Evolutionary conservation across 768 basidiomycete species (phyloP).

Genomic region (Grammothele lineata): DNA sequence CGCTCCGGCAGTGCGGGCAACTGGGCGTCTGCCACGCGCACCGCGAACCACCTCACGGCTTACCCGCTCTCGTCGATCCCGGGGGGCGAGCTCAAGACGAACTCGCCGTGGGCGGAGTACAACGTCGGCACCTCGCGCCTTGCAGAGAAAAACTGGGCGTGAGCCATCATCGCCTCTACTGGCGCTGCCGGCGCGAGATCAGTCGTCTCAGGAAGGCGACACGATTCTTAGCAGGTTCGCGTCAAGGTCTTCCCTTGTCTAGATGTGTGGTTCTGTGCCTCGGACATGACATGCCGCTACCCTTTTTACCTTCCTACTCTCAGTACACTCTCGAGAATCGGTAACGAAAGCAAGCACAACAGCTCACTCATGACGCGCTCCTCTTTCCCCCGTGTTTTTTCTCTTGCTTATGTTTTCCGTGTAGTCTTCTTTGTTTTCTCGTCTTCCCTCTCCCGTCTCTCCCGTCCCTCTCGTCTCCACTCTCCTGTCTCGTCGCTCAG

Average conservation of each 20-base stretch:
- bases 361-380: background rate
- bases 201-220: background rate
- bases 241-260: too few species aligned
- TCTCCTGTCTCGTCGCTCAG: conserved; percentile 14
- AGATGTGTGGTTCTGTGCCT: too few species aligned
- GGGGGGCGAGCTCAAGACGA: conserved; percentile 50
- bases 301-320: too few species aligned
- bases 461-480: conserved; percentile 1
- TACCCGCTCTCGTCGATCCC: conserved; percentile 52
- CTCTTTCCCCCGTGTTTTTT: conserved; percentile 1
- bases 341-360: too few species aligned
- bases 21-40: conserved; percentile 62
- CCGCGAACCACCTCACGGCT: conserved; percentile 38
- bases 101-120: conserved; percentile 50
- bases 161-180: background rate
- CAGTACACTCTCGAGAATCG: too few species aligned
- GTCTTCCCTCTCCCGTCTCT: conserved; percentile 13
- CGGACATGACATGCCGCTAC: too few species aligned
- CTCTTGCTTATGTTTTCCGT: conserved; percentile 9
- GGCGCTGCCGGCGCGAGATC: too few species aligned
- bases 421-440: conserved; percentile 15
- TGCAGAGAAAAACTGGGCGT: conserved; percentile 27
- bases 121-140: conserved; percentile 17
- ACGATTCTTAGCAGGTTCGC: too few species aligned
- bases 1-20: conserved; percentile 80